Percentiles rank a stretch among this genome's conserved stretches.
These are phyloP conservation scores for Cyberlindnera bimundalis DNA, from an alignment of 805 yeast species.

Conservation along the genomic window DNA sequence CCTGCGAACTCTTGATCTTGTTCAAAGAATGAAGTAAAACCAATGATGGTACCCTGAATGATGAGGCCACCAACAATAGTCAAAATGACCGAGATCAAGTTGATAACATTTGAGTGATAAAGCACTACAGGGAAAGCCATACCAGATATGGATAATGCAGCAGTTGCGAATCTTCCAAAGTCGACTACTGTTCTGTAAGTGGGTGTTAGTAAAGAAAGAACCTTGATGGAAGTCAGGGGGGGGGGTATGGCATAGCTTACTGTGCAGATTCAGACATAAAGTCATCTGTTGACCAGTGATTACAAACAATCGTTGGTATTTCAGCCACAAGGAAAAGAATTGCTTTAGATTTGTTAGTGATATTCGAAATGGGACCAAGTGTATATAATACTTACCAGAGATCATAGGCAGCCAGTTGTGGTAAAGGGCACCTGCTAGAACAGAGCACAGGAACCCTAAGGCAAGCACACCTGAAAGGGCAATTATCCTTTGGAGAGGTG, in stretches of 20 bases:
- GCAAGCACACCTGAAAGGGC: slow-evolving; percentile 73
- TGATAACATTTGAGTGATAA: slow-evolving; percentile 60
- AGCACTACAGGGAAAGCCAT: slow-evolving; percentile 57
- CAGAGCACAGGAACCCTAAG: slow-evolving; percentile 70
- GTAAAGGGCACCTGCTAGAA: slow-evolving; percentile 70
- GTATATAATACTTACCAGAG: slow-evolving; percentile 37
- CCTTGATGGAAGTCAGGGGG: not conserved
- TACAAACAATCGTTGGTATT: slow-evolving; percentile 51
- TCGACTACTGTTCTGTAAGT: slow-evolving; percentile 48
- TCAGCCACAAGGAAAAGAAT: slow-evolving; percentile 53
- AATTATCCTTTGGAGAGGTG: slow-evolving; percentile 68
- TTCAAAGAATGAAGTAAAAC: slow-evolving; percentile 66
- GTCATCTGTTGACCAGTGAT: slow-evolving; percentile 45
- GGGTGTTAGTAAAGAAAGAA: slow-evolving; percentile 14
- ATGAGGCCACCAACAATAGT: slow-evolving; percentile 66
- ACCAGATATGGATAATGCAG: slow-evolving; percentile 61
- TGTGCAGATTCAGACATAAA: slow-evolving; percentile 47
- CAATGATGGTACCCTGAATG: slow-evolving; percentile 67
- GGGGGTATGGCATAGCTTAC: slow-evolving; percentile 29
- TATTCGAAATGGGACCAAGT: too few species aligned
- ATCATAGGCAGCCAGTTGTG: slow-evolving; percentile 78
- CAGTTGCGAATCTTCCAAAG: slow-evolving; percentile 64
- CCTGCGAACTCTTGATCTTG: slow-evolving; percentile 35
- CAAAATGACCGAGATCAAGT: slow-evolving; percentile 53
- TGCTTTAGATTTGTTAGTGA: too few species aligned